Conservation (phyloP, 2,329 filamentous ascomycete species). For the Fusarium compactum region DNA sequence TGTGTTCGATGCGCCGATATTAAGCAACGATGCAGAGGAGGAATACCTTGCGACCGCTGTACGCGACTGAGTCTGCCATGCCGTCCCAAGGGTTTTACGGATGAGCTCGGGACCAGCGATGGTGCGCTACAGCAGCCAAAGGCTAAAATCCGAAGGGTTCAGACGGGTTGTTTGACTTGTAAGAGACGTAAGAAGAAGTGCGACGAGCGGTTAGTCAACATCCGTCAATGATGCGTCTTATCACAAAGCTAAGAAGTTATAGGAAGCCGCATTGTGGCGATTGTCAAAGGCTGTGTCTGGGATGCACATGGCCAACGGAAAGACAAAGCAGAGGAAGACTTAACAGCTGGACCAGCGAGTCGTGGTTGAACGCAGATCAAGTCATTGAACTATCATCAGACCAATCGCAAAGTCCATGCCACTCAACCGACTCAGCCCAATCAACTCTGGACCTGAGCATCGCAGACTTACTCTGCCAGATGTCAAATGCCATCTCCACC, state of each 20-base stretch:
- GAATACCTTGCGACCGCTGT: not conserved
- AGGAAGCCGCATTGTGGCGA: constrained; percentile 13
- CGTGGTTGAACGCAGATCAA: constrained; percentile 9
- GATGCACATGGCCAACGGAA: not conserved
- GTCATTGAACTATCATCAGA: constrained; percentile 2
- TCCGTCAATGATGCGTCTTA: no score
- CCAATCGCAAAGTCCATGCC: not conserved
- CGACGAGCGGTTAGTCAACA: not conserved
- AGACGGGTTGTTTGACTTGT: constrained; percentile 10
- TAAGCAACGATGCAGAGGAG: constrained; percentile 15
- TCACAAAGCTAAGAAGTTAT: no score
- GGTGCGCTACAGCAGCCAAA: not conserved
- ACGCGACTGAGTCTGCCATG: constrained; percentile 4
- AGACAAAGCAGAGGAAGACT: not conserved
- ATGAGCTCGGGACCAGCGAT: not conserved
- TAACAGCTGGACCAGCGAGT: constrained; percentile 8
- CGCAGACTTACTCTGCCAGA: constrained; percentile 6
- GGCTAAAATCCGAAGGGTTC: not conserved
- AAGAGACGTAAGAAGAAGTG: constrained; percentile 18
- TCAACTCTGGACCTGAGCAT: constrained; percentile 10
- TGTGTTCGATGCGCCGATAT: constrained; percentile 14
- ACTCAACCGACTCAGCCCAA: not conserved
- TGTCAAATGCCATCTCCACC: not conserved
- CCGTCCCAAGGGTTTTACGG: not conserved
- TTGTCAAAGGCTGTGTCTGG: constrained; percentile 1